Evolutionary conservation across 202 grass and related monocot species (phyloP).

Genomic region (Setaria viridis): DNA sequence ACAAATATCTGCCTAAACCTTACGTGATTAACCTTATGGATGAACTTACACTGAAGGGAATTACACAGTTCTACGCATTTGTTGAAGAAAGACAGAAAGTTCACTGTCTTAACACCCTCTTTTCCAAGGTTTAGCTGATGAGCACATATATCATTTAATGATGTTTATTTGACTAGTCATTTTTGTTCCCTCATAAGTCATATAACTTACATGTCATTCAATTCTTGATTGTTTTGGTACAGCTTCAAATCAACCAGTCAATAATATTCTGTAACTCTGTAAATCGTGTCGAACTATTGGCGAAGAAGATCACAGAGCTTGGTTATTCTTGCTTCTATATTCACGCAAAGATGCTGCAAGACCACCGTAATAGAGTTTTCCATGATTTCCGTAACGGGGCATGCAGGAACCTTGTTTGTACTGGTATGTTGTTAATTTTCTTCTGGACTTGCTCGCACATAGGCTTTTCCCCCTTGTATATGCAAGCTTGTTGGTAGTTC

Average conservation of each 20-base stretch:
- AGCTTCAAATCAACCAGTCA: slow-evolving; percentile 99
- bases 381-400: slow-evolving; percentile 99
- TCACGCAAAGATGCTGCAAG: slow-evolving; percentile 98
- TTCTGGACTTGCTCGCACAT: background rate
- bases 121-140: slow-evolving; percentile 78
- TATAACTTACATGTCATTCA: slow-evolving; percentile 36
- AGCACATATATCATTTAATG: background rate
- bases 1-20: slow-evolving; percentile 81
- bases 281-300: slow-evolving; percentile 90
- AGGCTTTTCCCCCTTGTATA: background rate
- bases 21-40: slow-evolving; percentile 98
- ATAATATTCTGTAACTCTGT: slow-evolving; percentile 99
- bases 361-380: slow-evolving; percentile 92
- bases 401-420: slow-evolving; percentile 96
- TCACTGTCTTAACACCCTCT: slow-evolving; percentile 97
- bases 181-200: slow-evolving; percentile 8
- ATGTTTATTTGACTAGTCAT: slow-evolving; percentile 25
- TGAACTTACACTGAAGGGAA: slow-evolving; percentile 97
- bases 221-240: slow-evolving; percentile 45
- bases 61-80: slow-evolving; percentile 96
- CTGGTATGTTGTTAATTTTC: slow-evolving; percentile 56
- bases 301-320: slow-evolving; percentile 95
- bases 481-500: background rate
- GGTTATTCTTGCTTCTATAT: slow-evolving; percentile 99
- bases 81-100: slow-evolving; percentile 99